Percentiles rank a stretch among this genome's conserved stretches.
phyloP scores from a whole-genome alignment of 2,329 filamentous ascomycete species.

The Tolypocladium inflatum region DNA sequence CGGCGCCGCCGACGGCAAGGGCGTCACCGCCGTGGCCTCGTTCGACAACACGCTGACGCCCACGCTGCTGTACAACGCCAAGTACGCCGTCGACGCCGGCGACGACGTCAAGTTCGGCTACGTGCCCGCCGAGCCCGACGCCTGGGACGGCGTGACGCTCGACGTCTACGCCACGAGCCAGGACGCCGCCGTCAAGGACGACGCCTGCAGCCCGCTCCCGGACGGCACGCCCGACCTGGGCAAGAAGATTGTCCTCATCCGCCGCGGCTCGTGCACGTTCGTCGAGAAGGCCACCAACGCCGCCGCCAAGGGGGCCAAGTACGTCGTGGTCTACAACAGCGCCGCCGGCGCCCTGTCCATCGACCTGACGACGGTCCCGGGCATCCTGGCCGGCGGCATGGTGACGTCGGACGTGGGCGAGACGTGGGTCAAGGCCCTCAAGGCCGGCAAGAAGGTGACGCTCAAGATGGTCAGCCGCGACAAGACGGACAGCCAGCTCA shows the following conservation, averaged over 20 bases:
- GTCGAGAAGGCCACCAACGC: conserved; percentile 43
- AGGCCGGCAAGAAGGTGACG: conserved; percentile 30
- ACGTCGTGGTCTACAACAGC: conserved; percentile 55
- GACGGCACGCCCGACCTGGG: conserved; percentile 46
- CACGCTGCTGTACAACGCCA: conserved; percentile 29
- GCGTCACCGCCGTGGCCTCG: conserved; percentile 38
- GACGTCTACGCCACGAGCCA: conserved; percentile 40
- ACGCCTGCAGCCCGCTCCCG: conserved; percentile 43
- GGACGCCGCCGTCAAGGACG: conserved; percentile 35
- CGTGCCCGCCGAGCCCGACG: conserved; percentile 27
- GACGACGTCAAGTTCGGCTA: conserved; percentile 30
- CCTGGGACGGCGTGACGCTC: conserved; percentile 35
- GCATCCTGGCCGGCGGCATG: conserved; percentile 29
- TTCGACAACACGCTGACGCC: conserved; percentile 37
- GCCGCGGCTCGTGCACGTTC: conserved; percentile 49
- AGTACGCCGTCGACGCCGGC: conserved; percentile 28
- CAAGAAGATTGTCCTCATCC: conserved; percentile 48
- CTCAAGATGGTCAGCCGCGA: conserved; percentile 33
- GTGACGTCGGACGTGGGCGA: conserved; percentile 30
- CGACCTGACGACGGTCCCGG: conserved; percentile 18
- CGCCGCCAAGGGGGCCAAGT: conserved; percentile 45
- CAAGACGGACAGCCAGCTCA: conserved; percentile 19
- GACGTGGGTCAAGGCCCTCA: conserved; percentile 32
- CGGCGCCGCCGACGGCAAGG: conserved; percentile 36
- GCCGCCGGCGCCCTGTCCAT: conserved; percentile 21